Evolutionary conservation across 106 monocot species (phyloP).

Genomic region (Acanthochlamys bracteata): DNA sequence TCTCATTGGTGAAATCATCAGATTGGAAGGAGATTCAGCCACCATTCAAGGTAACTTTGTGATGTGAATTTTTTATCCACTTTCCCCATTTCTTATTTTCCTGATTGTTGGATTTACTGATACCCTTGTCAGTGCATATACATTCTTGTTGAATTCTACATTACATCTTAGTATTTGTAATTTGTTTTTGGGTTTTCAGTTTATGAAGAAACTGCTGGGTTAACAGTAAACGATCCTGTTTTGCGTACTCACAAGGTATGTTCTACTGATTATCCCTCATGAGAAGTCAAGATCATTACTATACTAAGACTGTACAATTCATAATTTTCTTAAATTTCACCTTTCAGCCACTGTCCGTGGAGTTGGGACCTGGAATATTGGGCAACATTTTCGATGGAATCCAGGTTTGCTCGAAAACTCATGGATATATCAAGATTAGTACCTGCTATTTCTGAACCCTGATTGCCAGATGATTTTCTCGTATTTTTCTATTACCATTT

Average conservation of each 20-base stretch:
- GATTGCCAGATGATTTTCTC: too few relatives aligned
- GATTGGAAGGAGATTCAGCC: slow-evolving; percentile 96
- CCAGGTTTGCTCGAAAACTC: slow-evolving; percentile 43
- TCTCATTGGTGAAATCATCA: slow-evolving; percentile 96
- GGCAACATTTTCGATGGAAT: slow-evolving; percentile 99
- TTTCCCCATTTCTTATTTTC: background rate
- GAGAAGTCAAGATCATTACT: too few relatives aligned
- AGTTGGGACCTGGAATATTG: slow-evolving; percentile 95
- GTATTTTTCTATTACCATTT: too few relatives aligned
- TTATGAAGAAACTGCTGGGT: slow-evolving; percentile 97
- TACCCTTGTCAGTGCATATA: background rate
- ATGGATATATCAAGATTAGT: background rate
- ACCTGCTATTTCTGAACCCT: background rate
- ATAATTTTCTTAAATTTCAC: background rate
- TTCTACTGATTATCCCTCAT: background rate
- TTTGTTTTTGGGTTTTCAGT: slow-evolving; percentile 34
- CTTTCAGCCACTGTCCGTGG: slow-evolving; percentile 94
- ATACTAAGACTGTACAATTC: background rate
- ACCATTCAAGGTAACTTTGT: slow-evolving; percentile 70
- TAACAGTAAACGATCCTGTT: slow-evolving; percentile 97
- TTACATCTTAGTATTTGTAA: background rate
- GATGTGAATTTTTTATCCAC: background rate
- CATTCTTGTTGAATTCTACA: background rate
- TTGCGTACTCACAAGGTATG: slow-evolving; percentile 84
- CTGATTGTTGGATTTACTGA: background rate